Base-by-base conservation (phyloP, 176 grass and related monocot genomes). In the Juncus inflexus region DNA sequence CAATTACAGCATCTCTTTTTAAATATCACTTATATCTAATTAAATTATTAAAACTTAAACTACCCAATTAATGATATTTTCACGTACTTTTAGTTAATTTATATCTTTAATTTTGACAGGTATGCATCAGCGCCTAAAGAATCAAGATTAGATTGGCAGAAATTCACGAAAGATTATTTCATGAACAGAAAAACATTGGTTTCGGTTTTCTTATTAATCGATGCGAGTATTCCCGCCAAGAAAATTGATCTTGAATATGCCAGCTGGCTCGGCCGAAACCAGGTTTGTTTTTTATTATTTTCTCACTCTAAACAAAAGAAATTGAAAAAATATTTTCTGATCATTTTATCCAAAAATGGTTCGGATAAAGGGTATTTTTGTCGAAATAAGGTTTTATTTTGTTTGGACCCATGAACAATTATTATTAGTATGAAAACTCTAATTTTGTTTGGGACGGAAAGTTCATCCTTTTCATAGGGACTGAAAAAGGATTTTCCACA, bases 171-270 rank as follows among this genome's bases (percentile, higher is more conserved):
- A 89, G 85, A 82, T 66, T 97, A 89, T 73, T 92, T 91, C 68
- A 77, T 86, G 63, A 76, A 78, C 10, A 74, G 94, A 60, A 79
- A 86, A 35, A 79, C 77, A 65, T 76, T 97, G 55, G 85, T 97
- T 9, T 91, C 94, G 15, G 88, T 97, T 43, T 91, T 97, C 71
- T 80, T 97, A 42, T 87, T 97, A 79, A 82, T 91, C 75, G 88
- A 97, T 92, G 94, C 88, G 61, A 97, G 88, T 82, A 97, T 97
- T 53, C 94, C 94, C 40, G 80, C 85, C 52, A 97, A 97, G 71
- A 86, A 97, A 76, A 91, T 97, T 69, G 94, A 97, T 84, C 87
- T 97, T 78, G 94, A 97, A 61, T 97, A 91, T 76, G 88, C 94
- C 61, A 91, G 94, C 77, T 97, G 94, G 94, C 85, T 97, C 75